These are phyloP conservation scores for Meyerozyma elateridarum DNA, from an alignment of 1,139 yeast species.

Conservation along the genomic window DNA sequence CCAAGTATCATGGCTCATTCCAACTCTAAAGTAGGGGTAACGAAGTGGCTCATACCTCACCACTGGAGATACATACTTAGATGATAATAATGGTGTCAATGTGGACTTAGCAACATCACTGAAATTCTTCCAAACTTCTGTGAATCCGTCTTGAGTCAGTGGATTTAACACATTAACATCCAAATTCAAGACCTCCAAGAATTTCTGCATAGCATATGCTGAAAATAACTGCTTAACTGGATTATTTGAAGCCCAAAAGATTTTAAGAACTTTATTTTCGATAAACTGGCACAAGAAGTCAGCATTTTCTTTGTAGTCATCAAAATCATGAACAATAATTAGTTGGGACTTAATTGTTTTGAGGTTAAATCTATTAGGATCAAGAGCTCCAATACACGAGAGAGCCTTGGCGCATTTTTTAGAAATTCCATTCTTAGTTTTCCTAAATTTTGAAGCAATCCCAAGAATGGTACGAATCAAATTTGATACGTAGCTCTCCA, in stretches of 20 bases:
- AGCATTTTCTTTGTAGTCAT: conserved; percentile 57
- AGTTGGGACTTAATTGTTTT: conserved; percentile 40
- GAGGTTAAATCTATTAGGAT: conserved; percentile 55
- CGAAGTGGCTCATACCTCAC: conserved; percentile 32
- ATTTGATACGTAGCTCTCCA: conserved; percentile 33
- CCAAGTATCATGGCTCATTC: conserved; percentile 54
- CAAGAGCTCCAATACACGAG: conserved; percentile 76
- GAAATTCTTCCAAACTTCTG: conserved; percentile 56
- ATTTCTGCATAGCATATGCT: conserved; percentile 88
- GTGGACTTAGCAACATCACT: conserved; percentile 70
- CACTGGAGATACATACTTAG: conserved; percentile 61
- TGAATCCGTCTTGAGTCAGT: conserved; percentile 17
- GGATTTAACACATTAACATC: conserved; percentile 32
- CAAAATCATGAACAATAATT: conserved; percentile 56
- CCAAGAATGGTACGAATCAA: conserved; percentile 56
- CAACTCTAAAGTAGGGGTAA: conserved; percentile 32
- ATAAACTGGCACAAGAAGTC: conserved; percentile 63
- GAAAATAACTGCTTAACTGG: conserved; percentile 80
- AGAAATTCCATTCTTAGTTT: conserved; percentile 46
- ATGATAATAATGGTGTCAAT: conserved; percentile 67
- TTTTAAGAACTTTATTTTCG: conserved; percentile 65
- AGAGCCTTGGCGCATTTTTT: conserved; percentile 62
- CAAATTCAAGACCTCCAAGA: conserved; percentile 61
- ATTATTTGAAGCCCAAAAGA: conserved; percentile 86
- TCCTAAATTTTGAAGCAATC: conserved; percentile 55